Conservation (phyloP, 257 asterid genomes). For the Orobanche coerulescens region DNA sequence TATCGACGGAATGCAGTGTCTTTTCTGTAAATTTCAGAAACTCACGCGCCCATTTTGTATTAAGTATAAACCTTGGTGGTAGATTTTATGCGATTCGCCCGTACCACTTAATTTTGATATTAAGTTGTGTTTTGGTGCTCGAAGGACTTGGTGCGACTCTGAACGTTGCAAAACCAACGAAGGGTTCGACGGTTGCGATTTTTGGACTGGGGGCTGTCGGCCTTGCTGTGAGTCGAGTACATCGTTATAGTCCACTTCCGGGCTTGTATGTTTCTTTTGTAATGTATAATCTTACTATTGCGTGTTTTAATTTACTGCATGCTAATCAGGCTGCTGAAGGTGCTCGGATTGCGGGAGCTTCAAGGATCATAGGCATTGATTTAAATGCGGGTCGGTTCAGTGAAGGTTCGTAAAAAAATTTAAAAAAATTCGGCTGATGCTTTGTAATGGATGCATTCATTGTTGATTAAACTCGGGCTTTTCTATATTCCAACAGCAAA, state of each 20-base stretch:
- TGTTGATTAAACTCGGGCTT: background rate
- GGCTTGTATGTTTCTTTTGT: background rate
- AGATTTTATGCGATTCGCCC: background rate
- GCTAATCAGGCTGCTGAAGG: constrained; percentile 81
- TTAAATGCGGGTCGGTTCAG: constrained; percentile 39
- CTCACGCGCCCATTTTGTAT: too few relatives aligned
- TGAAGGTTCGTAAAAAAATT: constrained; percentile 24
- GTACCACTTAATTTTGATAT: background rate
- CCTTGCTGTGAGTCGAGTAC: constrained; percentile 59
- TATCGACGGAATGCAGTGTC: too few relatives aligned
- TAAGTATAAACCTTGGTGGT: background rate
- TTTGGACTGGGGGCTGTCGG: constrained; percentile 90
- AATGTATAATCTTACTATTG: background rate
- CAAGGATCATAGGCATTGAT: constrained; percentile 75
- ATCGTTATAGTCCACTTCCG: background rate
- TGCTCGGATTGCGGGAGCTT: constrained; percentile 72
- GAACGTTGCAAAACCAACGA: constrained; percentile 72
- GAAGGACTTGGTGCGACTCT: constrained; percentile 73
- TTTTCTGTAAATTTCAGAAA: background rate
- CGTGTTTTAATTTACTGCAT: background rate
- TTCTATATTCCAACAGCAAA: constrained; percentile 49
- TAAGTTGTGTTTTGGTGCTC: background rate
- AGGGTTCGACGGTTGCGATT: constrained; percentile 68
- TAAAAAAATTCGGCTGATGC: background rate
- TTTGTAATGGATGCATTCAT: background rate